Conservation (phyloP, 805 yeast genomes). For the Lipomyces starkeyi region DNA sequence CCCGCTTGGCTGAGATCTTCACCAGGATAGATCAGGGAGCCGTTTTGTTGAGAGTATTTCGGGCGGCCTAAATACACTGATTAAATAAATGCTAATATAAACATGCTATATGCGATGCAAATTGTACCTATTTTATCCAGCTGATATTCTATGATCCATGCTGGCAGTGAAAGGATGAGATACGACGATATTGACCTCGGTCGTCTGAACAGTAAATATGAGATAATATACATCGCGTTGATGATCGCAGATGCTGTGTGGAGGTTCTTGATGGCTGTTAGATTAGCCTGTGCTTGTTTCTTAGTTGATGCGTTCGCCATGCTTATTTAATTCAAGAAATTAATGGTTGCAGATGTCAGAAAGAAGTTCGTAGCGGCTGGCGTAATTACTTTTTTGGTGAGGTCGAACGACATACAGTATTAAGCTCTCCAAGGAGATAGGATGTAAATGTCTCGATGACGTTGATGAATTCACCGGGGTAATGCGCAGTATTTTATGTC, state of each 20-base stretch:
- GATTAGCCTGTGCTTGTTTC: conserved; percentile 49
- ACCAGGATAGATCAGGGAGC: conserved; percentile 60
- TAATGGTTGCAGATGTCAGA: neutral
- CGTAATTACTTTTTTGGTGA: neutral
- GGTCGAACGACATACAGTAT: neutral
- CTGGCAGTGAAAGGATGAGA: conserved; percentile 53
- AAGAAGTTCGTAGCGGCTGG: neutral
- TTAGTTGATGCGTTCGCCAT: conserved; percentile 57
- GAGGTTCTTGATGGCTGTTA: conserved; percentile 43
- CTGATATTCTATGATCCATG: conserved; percentile 54
- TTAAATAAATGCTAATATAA: neutral
- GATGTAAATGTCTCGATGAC: neutral
- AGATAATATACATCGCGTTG: conserved; percentile 51
- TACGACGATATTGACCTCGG: conserved; percentile 55
- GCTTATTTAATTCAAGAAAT: neutral
- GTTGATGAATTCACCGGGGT: neutral
- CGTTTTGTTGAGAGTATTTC: conserved; percentile 51
- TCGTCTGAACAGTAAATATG: conserved; percentile 51
- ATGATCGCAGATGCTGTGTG: conserved; percentile 50
- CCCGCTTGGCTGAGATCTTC: conserved; percentile 67
- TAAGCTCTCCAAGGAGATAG: neutral
- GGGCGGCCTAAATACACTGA: conserved; percentile 55
- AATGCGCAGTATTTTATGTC: neutral
- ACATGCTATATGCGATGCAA: neutral
- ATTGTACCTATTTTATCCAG: conserved; percentile 57